A percentile compares a stretch with the other conserved stretches of the same genome.
Evolutionary conservation across 176 grass and related monocot genomes (phyloP).

Genomic region (Raddia distichophylla): DNA sequence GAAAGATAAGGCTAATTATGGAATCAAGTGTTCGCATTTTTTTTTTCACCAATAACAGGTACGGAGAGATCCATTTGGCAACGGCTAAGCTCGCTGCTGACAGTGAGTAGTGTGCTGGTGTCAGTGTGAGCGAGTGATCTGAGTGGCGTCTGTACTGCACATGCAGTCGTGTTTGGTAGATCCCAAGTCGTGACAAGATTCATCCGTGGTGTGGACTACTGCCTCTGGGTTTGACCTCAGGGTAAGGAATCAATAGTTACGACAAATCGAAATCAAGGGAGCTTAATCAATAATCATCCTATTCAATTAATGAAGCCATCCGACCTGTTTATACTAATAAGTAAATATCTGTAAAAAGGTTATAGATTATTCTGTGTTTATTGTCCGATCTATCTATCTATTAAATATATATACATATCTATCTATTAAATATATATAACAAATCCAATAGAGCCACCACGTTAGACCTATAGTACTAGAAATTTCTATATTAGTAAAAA

Average conservation of each 20-base stretch:
- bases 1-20: conserved; percentile 32
- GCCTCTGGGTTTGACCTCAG: conserved; percentile 29
- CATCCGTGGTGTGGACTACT: conserved; percentile 1
- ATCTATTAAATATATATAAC: too few species aligned
- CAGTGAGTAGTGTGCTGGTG: neutral
- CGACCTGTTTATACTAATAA: too few species aligned
- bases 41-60: neutral
- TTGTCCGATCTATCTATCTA: too few species aligned
- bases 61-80: conserved; percentile 7
- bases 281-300: too few species aligned
- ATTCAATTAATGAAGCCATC: neutral
- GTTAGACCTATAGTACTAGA: too few species aligned
- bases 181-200: conserved; percentile 31
- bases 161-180: conserved; percentile 56
- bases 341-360: too few species aligned
- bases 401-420: too few species aligned
- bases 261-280: conserved; percentile 7
- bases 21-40: neutral
- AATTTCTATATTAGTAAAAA: too few species aligned
- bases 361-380: too few species aligned
- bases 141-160: conserved; percentile 34
- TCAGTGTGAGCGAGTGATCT: neutral
- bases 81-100: conserved; percentile 22
- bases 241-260: neutral
- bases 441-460: too few species aligned